Conservation (phyloP, 2,329 filamentous ascomycete genomes). For the Penicillium sp. region DNA sequence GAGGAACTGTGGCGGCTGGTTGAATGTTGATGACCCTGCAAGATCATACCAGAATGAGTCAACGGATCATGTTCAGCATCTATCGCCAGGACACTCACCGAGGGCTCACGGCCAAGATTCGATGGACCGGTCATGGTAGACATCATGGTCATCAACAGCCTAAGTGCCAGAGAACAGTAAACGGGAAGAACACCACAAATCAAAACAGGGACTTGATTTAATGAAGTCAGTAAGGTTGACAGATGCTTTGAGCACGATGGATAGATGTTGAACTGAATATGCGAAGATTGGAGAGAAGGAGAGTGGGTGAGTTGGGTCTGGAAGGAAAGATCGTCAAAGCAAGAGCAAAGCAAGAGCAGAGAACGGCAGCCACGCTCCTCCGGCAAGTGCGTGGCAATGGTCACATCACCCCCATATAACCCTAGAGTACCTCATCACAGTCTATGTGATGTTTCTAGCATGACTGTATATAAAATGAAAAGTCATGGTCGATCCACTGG, state of each 20-base stretch:
- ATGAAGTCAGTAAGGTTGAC: not conserved
- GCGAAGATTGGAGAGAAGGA: not conserved
- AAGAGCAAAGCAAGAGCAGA: too few species aligned
- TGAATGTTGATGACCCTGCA: conserved; percentile 31
- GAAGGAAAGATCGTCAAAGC: too few species aligned
- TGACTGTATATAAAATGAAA: too few species aligned
- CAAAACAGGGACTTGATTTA: not conserved
- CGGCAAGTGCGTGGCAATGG: too few species aligned
- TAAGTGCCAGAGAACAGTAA: not conserved
- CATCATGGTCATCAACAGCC: conserved; percentile 25
- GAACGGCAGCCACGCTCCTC: too few species aligned
- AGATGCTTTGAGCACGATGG: not conserved
- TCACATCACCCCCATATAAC: too few species aligned
- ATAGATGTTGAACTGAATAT: not conserved
- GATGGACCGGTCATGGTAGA: conserved; percentile 32
- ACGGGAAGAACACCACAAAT: not conserved
- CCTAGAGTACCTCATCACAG: too few species aligned
- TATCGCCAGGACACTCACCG: conserved; percentile 28
- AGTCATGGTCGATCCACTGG: too few species aligned
- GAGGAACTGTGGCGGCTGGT: conserved; percentile 30
- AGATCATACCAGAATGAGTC: not conserved
- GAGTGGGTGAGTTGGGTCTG: not conserved
- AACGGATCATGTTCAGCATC: not conserved
- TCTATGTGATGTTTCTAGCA: too few species aligned
- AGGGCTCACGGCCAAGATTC: conserved; percentile 28